Evolutionary conservation across 1,139 yeast species (phyloP).

Genomic region (Blastobotrys serpentis): DNA sequence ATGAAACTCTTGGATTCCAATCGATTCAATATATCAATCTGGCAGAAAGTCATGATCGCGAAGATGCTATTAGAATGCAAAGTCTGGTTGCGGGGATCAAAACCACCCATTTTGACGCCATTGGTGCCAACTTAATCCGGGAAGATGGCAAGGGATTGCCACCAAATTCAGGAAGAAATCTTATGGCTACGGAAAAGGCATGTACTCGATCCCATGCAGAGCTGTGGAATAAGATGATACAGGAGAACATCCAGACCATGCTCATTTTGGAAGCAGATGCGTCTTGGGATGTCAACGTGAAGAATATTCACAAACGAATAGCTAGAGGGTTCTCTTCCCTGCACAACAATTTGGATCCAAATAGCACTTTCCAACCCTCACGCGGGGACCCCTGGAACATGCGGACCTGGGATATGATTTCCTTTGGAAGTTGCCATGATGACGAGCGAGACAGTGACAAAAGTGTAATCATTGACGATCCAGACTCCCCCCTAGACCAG

Average conservation of each 20-base stretch:
- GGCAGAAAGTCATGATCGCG: not conserved
- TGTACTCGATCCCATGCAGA: constrained; percentile 21
- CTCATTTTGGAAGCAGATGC: constrained; percentile 23
- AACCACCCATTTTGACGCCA: constrained; percentile 1
- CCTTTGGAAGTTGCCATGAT: constrained; percentile 11
- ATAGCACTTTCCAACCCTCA: not conserved
- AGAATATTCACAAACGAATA: constrained; percentile 15
- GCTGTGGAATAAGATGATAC: constrained; percentile 19
- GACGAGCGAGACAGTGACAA: not conserved
- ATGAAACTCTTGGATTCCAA: constrained; percentile 1
- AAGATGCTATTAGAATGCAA: constrained; percentile 8
- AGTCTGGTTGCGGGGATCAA: not conserved
- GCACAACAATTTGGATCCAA: constrained; percentile 1
- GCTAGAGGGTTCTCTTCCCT: constrained; percentile 19
- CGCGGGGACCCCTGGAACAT: constrained; percentile 6
- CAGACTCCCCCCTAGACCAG: constrained; percentile 17
- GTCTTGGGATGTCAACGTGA: constrained; percentile 20
- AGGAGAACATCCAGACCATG: constrained; percentile 19
- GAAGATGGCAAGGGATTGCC: constrained; percentile 3
- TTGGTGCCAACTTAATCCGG: not conserved
- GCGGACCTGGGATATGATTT: constrained; percentile 8
- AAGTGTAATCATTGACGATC: constrained; percentile 13
- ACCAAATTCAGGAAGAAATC: not conserved
- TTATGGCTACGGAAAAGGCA: constrained; percentile 10
- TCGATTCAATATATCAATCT: constrained; percentile 8